phyloP scores from a whole-genome alignment of 305 asterid genomes.

The Solanum hybrid region DNA sequence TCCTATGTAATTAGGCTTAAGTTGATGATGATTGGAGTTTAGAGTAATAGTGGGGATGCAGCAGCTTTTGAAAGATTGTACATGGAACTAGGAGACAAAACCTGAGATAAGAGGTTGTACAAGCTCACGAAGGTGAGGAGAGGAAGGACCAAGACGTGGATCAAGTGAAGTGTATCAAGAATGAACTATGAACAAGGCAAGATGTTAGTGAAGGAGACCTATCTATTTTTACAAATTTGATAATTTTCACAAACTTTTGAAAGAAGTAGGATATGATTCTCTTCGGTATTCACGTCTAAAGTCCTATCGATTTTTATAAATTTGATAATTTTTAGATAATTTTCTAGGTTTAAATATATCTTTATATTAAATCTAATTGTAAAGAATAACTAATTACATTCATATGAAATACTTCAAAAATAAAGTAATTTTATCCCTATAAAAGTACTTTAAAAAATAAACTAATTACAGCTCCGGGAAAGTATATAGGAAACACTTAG shows the following conservation, averaged over 20 bases:
- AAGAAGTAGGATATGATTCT: not conserved
- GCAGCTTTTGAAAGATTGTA: not conserved
- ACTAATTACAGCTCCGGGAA: not conserved
- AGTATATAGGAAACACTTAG: not conserved
- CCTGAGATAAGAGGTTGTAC: not conserved
- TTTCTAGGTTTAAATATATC: not conserved
- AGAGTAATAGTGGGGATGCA: no score
- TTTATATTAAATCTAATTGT: no score
- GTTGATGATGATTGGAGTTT: no score
- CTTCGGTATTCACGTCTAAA: not conserved
- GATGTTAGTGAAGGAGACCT: no score
- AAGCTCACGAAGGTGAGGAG: not conserved
- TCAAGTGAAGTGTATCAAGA: not conserved
- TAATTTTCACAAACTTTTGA: not conserved
- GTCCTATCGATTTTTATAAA: not conserved
- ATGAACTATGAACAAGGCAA: not conserved
- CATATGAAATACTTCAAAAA: not conserved
- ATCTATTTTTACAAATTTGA: no score
- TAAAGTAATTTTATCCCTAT: not conserved
- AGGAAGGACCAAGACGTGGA: not conserved
- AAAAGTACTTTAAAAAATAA: not conserved
- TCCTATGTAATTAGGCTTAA: no score
- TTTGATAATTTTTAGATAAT: not conserved
- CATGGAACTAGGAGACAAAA: not conserved
- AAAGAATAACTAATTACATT: not conserved